Evolutionary conservation across 768 basidiomycete genomes (phyloP).

Genomic region (Russula lepida): DNA sequence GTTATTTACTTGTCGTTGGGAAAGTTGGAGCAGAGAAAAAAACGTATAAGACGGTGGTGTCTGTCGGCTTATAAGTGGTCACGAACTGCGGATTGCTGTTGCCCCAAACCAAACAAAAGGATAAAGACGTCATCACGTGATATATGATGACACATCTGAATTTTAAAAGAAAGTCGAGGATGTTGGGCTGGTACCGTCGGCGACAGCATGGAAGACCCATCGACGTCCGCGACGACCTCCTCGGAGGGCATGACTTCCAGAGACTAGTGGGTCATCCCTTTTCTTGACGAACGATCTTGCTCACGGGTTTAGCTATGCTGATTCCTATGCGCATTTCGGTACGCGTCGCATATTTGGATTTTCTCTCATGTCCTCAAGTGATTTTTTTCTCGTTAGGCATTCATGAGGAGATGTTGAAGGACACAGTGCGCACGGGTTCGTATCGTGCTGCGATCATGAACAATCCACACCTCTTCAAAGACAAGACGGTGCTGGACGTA

Average conservation of each 20-base stretch:
- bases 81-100: neutral
- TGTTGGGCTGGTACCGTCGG: neutral
- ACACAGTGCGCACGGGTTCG: conserved; percentile 87
- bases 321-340: conserved; percentile 96
- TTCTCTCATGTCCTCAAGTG: neutral
- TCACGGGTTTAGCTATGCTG: conserved; percentile 63
- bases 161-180: neutral
- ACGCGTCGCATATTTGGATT: conserved; percentile 21
- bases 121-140: neutral
- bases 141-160: neutral
- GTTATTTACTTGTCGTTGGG: neutral
- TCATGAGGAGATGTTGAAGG: conserved; percentile 99
- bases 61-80: neutral
- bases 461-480: conserved; percentile 93
- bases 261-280: conserved; percentile 66
- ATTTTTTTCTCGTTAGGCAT: conserved; percentile 51
- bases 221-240: neutral
- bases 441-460: conserved; percentile 93
- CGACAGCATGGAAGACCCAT: conserved; percentile 10
- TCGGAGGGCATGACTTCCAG: conserved; percentile 59
- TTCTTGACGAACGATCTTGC: neutral
- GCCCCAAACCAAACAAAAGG: too few relatives aligned
- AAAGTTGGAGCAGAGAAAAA: neutral
- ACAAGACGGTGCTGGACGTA: conserved; percentile 94
- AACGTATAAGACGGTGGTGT: neutral